Percentiles rank a stretch among this genome's conserved stretches.
phyloP scores from a whole-genome alignment of 352 stramenopile genomes.

The Globisporangium nagaii region DNA sequence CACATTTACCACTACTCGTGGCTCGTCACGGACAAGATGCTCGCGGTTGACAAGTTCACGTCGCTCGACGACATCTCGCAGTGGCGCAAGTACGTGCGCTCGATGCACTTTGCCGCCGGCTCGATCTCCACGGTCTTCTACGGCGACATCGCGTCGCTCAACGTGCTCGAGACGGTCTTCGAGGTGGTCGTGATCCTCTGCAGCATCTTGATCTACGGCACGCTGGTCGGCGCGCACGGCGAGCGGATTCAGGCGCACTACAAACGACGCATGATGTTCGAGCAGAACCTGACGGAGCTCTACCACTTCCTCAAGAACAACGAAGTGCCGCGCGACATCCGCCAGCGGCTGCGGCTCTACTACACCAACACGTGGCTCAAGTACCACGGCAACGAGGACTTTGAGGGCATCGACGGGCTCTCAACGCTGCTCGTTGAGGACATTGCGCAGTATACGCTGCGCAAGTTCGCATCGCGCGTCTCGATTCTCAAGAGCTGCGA shows the following conservation, averaged over 20 bases:
- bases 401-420: slow-evolving; percentile 47
- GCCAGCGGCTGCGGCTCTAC: slow-evolving; percentile 47
- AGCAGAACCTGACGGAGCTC: slow-evolving; percentile 60
- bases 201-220: slow-evolving; percentile 69
- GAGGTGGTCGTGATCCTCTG: slow-evolving; percentile 57
- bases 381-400: slow-evolving; percentile 55
- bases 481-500: slow-evolving; percentile 67
- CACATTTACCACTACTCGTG: slow-evolving; percentile 46
- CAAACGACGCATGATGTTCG: slow-evolving; percentile 64
- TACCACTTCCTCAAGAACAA: slow-evolving; percentile 58
- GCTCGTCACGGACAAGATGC: slow-evolving; percentile 50
- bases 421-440: slow-evolving; percentile 60
- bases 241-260: slow-evolving; percentile 62
- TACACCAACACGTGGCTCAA: slow-evolving; percentile 71
- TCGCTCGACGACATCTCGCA: slow-evolving; percentile 33
- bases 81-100: slow-evolving; percentile 43
- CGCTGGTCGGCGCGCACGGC: slow-evolving; percentile 49
- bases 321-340: slow-evolving; percentile 43
- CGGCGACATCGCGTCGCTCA: slow-evolving; percentile 59
- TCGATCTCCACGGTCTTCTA: slow-evolving; percentile 74
- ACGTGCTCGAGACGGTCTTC: slow-evolving; percentile 48
- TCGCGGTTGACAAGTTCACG: slow-evolving; percentile 38
- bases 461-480: slow-evolving; percentile 44
- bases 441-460: slow-evolving; percentile 65
- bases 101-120: slow-evolving; percentile 50